Conservation (phyloP, 345 rosid species). For the Moricandia arvensis region DNA sequence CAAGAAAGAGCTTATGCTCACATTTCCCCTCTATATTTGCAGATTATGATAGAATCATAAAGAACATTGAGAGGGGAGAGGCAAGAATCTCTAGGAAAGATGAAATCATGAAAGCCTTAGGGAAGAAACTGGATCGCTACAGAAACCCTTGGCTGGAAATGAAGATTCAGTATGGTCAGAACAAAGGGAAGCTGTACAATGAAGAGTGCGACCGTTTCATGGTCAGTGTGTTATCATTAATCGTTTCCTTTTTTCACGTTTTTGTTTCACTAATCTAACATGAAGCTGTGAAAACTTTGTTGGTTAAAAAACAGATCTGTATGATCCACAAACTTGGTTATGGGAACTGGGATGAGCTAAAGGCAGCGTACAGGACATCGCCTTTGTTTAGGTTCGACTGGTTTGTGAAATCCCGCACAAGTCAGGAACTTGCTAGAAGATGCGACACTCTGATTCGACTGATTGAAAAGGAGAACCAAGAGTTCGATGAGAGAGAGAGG, state of each 20-base stretch:
- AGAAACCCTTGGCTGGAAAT: slow-evolving; percentile 99
- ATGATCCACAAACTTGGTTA: slow-evolving; percentile 99
- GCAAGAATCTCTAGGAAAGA: slow-evolving; percentile 96
- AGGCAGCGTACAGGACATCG: slow-evolving; percentile 91
- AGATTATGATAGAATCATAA: slow-evolving; percentile 96
- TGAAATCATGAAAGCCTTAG: slow-evolving; percentile 98
- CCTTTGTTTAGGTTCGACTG: slow-evolving; percentile 96
- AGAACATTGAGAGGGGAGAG: slow-evolving; percentile 98
- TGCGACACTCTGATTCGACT: slow-evolving; percentile 93
- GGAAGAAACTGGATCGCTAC: slow-evolving; percentile 97
- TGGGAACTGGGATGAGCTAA: slow-evolving; percentile 99
- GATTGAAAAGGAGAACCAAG: slow-evolving; percentile 99
- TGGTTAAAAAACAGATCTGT: slow-evolving; percentile 61
- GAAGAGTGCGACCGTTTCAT: slow-evolving; percentile 98
- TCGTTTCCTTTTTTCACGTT: neutral
- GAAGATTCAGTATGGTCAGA: slow-evolving; percentile 98
- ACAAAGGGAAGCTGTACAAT: slow-evolving; percentile 92
- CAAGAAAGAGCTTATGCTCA: neutral
- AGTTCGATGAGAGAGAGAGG: slow-evolving; percentile 92
- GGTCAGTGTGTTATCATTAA: slow-evolving; percentile 37
- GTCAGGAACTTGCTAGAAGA: slow-evolving; percentile 95
- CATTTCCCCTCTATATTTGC: neutral
- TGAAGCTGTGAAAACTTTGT: neutral
- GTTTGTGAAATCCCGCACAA: slow-evolving; percentile 99
- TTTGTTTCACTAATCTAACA: neutral